Base-by-base conservation (phyloP, 352 stramenopile species). In the Pythium vanterpoolii region DNA sequence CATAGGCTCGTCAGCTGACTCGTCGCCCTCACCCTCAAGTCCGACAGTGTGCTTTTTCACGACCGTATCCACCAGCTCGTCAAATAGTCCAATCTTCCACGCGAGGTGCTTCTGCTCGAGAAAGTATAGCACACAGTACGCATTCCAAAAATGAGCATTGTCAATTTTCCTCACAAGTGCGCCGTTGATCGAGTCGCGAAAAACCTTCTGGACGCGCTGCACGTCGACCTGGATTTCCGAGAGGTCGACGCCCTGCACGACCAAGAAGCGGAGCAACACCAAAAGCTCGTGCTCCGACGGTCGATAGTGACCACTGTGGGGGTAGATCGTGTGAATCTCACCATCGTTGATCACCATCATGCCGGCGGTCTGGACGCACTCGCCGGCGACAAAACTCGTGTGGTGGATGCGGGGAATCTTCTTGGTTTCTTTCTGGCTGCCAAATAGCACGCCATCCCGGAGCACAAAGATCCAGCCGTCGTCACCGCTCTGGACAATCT, bases 381-480 rank as follows among this genome's bases (percentile, higher is more conserved):
- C 97, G 31, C 96, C 96, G 19, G 84, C 93, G 49, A 98, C 98
- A 65, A 99, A 98, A 52, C 93, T 98, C 13, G 94, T 98, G 72
- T 99, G 96, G 68, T 99, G 96, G 64, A 99, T 98, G 44, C 96
- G 89, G 54, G 95, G 87, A 51, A 87, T 87, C 54, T 94, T 90
- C 64, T 90, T 91, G 39, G 93, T 98, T 55, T 98, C 90, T 57
- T 99, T 99, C 62, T 97, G 83, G 0, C 85, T 85, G 24, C 90
- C 95, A 73, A 98, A 99, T 14, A 98, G 71, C 13, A 94, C 85
- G 49, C 93, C 84, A 73, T 99, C 95, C 6, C 95, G 88, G 18
- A 98, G 68, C 9, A 99, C 95, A 74, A 99, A 98, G 56, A 99
- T 98, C 95, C 95, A 98, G 34, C 93, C 94, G 61, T 98, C 90